These are phyloP conservation scores for Colletotrichum musae DNA, from an alignment of 2,329 filamentous ascomycete species.

Conservation along the genomic window DNA sequence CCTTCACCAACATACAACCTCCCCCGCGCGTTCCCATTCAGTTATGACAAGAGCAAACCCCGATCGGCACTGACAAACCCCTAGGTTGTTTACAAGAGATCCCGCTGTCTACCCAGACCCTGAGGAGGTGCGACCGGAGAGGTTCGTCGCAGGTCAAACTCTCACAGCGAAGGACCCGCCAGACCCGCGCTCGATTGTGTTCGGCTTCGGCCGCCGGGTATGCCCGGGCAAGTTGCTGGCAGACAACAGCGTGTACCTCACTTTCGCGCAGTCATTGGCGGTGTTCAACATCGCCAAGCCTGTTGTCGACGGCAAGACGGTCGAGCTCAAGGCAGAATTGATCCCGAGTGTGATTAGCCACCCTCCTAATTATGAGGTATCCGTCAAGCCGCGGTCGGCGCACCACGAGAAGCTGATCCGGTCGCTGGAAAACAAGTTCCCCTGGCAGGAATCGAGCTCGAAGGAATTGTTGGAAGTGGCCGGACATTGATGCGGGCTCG, in stretches of 20 bases:
- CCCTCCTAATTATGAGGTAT: slow-evolving; percentile 2
- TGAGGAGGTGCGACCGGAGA: slow-evolving; percentile 43
- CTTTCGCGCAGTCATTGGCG: slow-evolving; percentile 58
- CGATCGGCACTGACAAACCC: no score
- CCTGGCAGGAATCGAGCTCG: slow-evolving; percentile 13
- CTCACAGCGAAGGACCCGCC: slow-evolving; percentile 35
- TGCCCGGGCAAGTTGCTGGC: slow-evolving; percentile 42
- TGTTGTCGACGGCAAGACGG: slow-evolving; percentile 49
- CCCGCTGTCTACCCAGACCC: slow-evolving; percentile 60
- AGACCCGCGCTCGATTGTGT: neutral
- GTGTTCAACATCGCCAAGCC: slow-evolving; percentile 59
- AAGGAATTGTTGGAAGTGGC: no score
- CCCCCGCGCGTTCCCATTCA: no score
- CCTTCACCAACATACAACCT: no score
- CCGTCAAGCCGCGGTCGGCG: neutral
- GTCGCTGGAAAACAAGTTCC: slow-evolving; percentile 2
- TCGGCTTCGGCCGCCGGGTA: slow-evolving; percentile 43
- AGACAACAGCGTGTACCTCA: slow-evolving; percentile 43
- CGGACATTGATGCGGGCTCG: no score
- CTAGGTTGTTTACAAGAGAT: slow-evolving; percentile 68
- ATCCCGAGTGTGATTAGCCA: slow-evolving; percentile 20
- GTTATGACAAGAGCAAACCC: no score
- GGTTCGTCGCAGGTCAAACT: no score
- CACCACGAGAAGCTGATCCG: slow-evolving; percentile 32
- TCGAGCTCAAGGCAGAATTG: slow-evolving; percentile 43